These are phyloP conservation scores for Xylariales sp. DNA, from an alignment of 2,329 filamentous ascomycete genomes.

Conservation along the genomic window DNA sequence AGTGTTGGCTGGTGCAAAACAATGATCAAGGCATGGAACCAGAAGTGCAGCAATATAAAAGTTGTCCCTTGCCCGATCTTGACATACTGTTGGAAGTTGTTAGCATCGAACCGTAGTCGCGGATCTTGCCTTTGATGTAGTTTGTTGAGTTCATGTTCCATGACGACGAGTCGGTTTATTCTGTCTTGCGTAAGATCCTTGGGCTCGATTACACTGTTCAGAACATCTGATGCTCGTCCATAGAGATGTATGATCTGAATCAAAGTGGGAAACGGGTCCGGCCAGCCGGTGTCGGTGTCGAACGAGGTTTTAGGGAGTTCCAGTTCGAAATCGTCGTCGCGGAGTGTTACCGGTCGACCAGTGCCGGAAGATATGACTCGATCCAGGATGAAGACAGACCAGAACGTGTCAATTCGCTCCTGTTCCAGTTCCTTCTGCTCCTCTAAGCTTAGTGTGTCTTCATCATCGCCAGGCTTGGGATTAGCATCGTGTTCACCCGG, in stretches of 20 bases:
- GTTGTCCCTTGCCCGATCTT: slow-evolving; percentile 77
- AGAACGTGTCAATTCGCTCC: slow-evolving; percentile 82
- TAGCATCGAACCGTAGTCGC: slow-evolving; percentile 75
- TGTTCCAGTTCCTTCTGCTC: slow-evolving; percentile 67
- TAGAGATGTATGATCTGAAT: slow-evolving; percentile 84
- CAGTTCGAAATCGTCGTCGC: slow-evolving; percentile 81
- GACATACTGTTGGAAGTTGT: slow-evolving; percentile 82
- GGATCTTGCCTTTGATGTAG: slow-evolving; percentile 69
- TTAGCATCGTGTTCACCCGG: slow-evolving; percentile 19
- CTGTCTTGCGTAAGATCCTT: slow-evolving; percentile 72
- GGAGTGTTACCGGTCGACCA: slow-evolving; percentile 75
- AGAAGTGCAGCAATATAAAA: slow-evolving; percentile 81
- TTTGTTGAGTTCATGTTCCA: slow-evolving; percentile 74
- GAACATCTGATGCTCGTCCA: slow-evolving; percentile 74
- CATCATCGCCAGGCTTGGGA: slow-evolving; percentile 36
- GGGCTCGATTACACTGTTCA: slow-evolving; percentile 74
- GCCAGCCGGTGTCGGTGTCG: slow-evolving; percentile 61
- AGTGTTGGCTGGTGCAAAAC: slow-evolving; percentile 80
- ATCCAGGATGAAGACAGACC: slow-evolving; percentile 85
- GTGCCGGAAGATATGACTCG: slow-evolving; percentile 84
- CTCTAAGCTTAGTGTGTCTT: slow-evolving; percentile 36
- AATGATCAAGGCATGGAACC: slow-evolving; percentile 85
- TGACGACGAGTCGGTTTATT: slow-evolving; percentile 64
- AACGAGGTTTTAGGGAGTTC: slow-evolving; percentile 53
- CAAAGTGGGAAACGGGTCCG: slow-evolving; percentile 72